Conservation (phyloP, 1,139 yeast genomes). For the Magnusiomyces fungicola region DNA sequence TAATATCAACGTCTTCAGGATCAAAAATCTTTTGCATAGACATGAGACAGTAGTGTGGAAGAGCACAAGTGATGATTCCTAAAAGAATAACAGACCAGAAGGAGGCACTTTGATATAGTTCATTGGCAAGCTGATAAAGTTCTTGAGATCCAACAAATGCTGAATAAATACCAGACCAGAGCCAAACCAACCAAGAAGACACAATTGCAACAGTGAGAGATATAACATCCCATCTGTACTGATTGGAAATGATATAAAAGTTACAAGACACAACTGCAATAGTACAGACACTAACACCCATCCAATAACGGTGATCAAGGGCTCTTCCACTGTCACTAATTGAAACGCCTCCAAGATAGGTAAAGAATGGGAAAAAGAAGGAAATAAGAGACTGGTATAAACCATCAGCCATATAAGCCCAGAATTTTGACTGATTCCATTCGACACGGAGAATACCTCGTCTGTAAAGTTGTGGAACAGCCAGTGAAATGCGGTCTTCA, state of each 20-base stretch:
- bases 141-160: constrained; percentile 52
- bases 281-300: constrained; percentile 75
- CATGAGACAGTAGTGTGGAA: constrained; percentile 71
- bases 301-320: constrained; percentile 73
- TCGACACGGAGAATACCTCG: constrained; percentile 77
- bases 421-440: constrained; percentile 73
- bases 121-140: constrained; percentile 71
- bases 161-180: constrained; percentile 94
- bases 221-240: constrained; percentile 92
- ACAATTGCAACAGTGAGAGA: constrained; percentile 55
- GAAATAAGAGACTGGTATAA: constrained; percentile 73
- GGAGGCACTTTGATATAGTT: constrained; percentile 59
- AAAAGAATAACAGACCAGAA: constrained; percentile 80
- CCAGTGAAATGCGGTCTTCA: constrained; percentile 63
- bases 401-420: constrained; percentile 81
- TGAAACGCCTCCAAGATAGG: constrained; percentile 51
- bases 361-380: constrained; percentile 76
- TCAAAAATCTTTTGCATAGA: constrained; percentile 50
- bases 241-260: constrained; percentile 69
- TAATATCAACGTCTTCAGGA: constrained; percentile 63
- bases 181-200: constrained; percentile 62
- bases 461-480: constrained; percentile 81
- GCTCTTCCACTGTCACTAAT: constrained; percentile 57
- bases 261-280: constrained; percentile 80
- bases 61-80: constrained; percentile 62